These are phyloP conservation scores for Solanum phureja DNA, from an alignment of 257 asterid species.

Conservation along the genomic window DNA sequence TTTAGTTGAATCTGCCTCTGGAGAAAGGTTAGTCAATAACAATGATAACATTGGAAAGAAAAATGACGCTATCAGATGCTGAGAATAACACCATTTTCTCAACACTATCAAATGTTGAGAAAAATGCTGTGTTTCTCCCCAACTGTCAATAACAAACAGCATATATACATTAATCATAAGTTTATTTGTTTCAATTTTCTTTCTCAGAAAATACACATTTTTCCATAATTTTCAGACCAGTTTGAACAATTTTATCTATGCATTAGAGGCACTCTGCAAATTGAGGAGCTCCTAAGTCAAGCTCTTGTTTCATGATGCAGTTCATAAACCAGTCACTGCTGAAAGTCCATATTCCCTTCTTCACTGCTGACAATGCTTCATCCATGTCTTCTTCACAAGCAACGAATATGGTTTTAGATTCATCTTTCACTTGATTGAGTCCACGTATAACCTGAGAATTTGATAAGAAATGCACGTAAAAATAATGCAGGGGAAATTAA, in stretches of 20 bases:
- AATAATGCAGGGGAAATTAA: not conserved
- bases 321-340: slow-evolving; percentile 81
- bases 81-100: not conserved
- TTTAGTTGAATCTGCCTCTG: not conserved
- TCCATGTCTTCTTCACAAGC: slow-evolving; percentile 84
- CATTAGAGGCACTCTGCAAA: slow-evolving; percentile 63
- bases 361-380: slow-evolving; percentile 60
- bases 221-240: not conserved
- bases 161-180: not conserved
- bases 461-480: not conserved
- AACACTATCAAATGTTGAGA: no score
- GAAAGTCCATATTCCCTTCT: slow-evolving; percentile 59
- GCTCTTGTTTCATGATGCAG: slow-evolving; percentile 79
- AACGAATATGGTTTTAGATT: slow-evolving; percentile 42
- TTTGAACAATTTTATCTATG: not conserved
- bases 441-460: slow-evolving; percentile 37
- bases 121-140: not conserved
- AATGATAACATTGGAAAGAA: not conserved
- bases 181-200: not conserved
- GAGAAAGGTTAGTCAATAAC: not conserved
- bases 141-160: not conserved
- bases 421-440: slow-evolving; percentile 29
- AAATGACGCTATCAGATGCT: not conserved
- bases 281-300: slow-evolving; percentile 73
- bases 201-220: not conserved